Evolutionary conservation across 139 green algal genomes (phyloP).

Genomic region (Eudorina sp.): DNA sequence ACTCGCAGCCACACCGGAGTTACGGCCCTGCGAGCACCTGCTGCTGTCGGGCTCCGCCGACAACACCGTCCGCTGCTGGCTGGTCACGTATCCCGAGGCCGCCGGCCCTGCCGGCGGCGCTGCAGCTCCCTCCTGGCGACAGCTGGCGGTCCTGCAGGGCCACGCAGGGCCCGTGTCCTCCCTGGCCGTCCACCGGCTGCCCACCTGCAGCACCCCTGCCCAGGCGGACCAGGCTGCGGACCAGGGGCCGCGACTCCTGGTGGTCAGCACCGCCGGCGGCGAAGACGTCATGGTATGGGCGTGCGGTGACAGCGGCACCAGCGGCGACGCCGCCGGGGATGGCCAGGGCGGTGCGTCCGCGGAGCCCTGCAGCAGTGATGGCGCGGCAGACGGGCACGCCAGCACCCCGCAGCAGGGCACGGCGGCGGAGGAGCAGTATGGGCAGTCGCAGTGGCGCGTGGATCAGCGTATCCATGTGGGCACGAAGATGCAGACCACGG

Average conservation of each 20-base stretch:
- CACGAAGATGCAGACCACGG: constrained; percentile 70
- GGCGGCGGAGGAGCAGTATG: background rate
- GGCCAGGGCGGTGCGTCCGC: background rate
- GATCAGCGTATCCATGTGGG: constrained; percentile 61
- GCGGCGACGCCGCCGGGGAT: background rate
- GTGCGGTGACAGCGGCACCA: constrained; percentile 31
- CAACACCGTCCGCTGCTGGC: constrained; percentile 75
- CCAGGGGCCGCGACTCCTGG: constrained; percentile 48
- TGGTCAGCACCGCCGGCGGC: constrained; percentile 70
- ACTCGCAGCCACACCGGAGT: constrained; percentile 1
- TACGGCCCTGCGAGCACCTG: constrained; percentile 24
- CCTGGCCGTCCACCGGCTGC: constrained; percentile 58
- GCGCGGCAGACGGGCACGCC: background rate
- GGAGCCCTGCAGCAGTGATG: background rate
- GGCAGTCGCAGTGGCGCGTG: constrained; percentile 54
- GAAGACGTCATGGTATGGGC: constrained; percentile 69
- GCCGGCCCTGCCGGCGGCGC: background rate
- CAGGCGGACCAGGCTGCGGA: background rate
- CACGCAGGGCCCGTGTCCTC: constrained; percentile 71
- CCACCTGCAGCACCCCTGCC: background rate
- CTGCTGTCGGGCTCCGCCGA: constrained; percentile 76
- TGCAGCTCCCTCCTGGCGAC: constrained; percentile 46
- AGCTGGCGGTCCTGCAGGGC: constrained; percentile 58
- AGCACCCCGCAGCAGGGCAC: background rate
- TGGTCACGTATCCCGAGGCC: constrained; percentile 3